Evolutionary conservation across 2,329 filamentous ascomycete species (phyloP).

Genomic region (Hymenoscyphus linearis): DNA sequence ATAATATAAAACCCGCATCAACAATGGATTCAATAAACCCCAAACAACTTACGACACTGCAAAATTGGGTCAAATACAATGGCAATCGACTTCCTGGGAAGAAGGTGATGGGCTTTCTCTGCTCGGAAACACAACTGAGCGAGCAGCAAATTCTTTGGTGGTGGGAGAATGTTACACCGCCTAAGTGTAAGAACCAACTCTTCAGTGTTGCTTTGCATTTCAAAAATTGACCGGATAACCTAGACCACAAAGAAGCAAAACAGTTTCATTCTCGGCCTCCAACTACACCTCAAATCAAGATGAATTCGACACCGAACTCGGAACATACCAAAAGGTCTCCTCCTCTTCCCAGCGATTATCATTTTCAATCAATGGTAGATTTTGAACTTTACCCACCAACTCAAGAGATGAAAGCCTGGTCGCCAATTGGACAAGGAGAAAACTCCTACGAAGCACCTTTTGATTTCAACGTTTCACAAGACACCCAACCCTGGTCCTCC

Average conservation of each 20-base stretch:
- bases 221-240: not conserved
- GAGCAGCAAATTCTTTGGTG: not conserved
- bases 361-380: slow-evolving; percentile 2
- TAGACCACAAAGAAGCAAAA: not conserved
- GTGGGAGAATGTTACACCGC: not conserved
- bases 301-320: not conserved
- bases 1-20: not conserved
- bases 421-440: not conserved
- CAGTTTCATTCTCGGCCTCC: not conserved
- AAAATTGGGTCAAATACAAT: not conserved
- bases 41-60: not conserved
- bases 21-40: not conserved
- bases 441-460: not conserved
- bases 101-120: not conserved
- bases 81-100: not conserved
- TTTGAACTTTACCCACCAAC: not conserved
- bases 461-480: not conserved
- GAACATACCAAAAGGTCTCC: not conserved
- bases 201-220: not conserved
- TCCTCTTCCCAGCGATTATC: not conserved
- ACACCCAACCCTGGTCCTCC: slow-evolving; percentile 1
- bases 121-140: not conserved
- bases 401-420: slow-evolving; percentile 1
- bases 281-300: not conserved
- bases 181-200: not conserved